Base-by-base conservation (phyloP, 768 basidiomycete genomes). In the Podaxis rugospora region DNA sequence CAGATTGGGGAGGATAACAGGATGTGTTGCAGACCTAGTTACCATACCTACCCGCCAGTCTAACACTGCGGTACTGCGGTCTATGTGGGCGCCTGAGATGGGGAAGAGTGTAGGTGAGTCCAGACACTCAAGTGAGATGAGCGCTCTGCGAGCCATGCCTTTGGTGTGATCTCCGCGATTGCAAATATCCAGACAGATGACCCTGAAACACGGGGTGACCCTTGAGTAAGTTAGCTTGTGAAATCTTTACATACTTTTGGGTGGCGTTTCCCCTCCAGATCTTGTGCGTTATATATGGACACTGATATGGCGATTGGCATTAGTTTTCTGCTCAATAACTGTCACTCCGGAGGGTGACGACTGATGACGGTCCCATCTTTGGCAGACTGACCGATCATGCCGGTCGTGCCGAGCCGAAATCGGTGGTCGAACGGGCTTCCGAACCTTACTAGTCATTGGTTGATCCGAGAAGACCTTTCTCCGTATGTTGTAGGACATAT, bases 321-420 rank as follows among this genome's bases (percentile, higher is more conserved):
- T 27, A 51, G 18, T 42, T 42, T 55, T 28, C 25, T 37, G 46
- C 47, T 3, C 16, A 57, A 21, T 14, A 21, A 3, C 7, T 57
- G 56, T 57, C 56, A 57, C 56, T 16, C 56, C 56, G 47, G 44
- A 37, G 56, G 11, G 56, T 57, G 49, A 57, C 39, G 35, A 57
- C 51, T 18, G 28, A 23, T 23, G 13, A 5, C 56, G 35, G 56
- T 47, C 16, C 36, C 21, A 35, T 55, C 23, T 39, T 16, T 5
- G 37, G 37, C 40, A 13, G 54, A 1, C 13, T 28, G 14, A 35
- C 51, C 32, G 51, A 52, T 4, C 21, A 37, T 14, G 51, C 51
- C 51, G 51, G 51, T 35, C 51, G 32, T 4, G 16, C 28, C 25
- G 14, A 14, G 18, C 42, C 42, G 42, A 44, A 5, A 44, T 18